These are phyloP conservation scores for Colletotrichum siamense DNA, from an alignment of 2,329 filamentous ascomycete genomes.

Conservation along the genomic window DNA sequence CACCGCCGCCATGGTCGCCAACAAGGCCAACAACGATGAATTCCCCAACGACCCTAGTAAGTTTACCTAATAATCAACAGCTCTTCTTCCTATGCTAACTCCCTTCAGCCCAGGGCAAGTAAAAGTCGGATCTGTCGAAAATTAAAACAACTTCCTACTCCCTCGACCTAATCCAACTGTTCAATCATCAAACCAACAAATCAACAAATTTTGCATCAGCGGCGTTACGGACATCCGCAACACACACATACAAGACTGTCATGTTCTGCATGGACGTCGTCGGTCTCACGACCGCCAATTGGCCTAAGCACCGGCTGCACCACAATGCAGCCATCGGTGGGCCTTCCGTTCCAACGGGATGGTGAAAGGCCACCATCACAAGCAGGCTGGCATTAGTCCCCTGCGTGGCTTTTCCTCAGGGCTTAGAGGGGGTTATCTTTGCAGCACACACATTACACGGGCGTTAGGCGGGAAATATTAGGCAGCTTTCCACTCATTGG, in stretches of 20 bases:
- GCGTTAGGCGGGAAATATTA: not conserved
- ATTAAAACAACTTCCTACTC: not conserved
- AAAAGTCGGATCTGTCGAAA: not conserved
- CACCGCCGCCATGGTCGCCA: not conserved
- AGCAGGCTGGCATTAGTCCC: not conserved
- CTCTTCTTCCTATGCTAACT: not conserved
- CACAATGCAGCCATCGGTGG: not conserved
- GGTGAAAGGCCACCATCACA: not conserved
- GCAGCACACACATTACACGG: not conserved
- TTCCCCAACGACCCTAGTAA: slow-evolving; percentile 7
- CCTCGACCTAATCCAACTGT: not conserved
- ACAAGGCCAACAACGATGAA: not conserved
- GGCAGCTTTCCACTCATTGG: not conserved
- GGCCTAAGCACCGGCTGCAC: not conserved
- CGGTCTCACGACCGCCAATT: slow-evolving; percentile 3
- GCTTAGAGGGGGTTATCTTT: not conserved
- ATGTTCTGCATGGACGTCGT: not conserved
- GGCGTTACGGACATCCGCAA: not conserved
- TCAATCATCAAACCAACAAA: not conserved
- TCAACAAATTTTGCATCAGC: not conserved
- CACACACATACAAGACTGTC: not conserved
- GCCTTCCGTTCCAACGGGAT: not conserved
- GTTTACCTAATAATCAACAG: not conserved
- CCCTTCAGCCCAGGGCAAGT: not conserved
- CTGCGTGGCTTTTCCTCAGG: not conserved